Conservation (phyloP, 1,139 yeast species). For the Protomyces pachydermus region DNA sequence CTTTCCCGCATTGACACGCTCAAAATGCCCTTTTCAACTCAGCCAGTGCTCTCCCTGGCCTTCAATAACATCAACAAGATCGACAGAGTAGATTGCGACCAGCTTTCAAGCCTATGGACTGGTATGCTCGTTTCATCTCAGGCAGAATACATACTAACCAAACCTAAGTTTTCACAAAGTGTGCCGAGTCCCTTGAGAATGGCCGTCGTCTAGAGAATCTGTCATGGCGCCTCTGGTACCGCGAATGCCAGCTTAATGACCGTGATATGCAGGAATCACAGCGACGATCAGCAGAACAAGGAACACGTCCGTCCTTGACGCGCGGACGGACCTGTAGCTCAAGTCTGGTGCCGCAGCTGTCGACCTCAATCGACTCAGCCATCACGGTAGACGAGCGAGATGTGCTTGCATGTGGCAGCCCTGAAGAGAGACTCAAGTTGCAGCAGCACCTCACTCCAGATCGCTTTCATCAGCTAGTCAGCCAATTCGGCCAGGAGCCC, state of each 20-base stretch:
- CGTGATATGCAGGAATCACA: not conserved
- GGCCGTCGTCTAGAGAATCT: slow-evolving; percentile 56
- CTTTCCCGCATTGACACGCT: no score
- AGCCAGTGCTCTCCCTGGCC: slow-evolving; percentile 34
- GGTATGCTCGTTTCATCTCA: slow-evolving; percentile 9
- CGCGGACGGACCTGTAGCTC: not conserved
- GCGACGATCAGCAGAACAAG: not conserved
- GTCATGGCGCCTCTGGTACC: slow-evolving; percentile 56
- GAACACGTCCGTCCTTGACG: not conserved
- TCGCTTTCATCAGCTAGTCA: slow-evolving; percentile 22
- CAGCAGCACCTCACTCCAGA: slow-evolving; percentile 19
- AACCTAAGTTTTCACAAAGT: slow-evolving; percentile 47
- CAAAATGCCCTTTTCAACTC: slow-evolving; percentile 28
- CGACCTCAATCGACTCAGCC: slow-evolving; percentile 31
- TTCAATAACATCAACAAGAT: slow-evolving; percentile 32
- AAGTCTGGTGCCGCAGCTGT: slow-evolving; percentile 27
- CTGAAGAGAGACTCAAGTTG: not conserved
- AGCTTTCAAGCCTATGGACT: slow-evolving; percentile 33
- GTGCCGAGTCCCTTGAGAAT: slow-evolving; percentile 49
- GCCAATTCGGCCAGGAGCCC: slow-evolving; percentile 17
- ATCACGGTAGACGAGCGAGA: slow-evolving; percentile 7
- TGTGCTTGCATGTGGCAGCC: not conserved
- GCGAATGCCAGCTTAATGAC: slow-evolving; percentile 42
- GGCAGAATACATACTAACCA: not conserved
- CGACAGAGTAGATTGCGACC: slow-evolving; percentile 34